Percentiles rank a stretch among this genome's conserved stretches.
Conservation (phyloP, 352 stramenopile species). For the Blastocystis sp. region DNA sequence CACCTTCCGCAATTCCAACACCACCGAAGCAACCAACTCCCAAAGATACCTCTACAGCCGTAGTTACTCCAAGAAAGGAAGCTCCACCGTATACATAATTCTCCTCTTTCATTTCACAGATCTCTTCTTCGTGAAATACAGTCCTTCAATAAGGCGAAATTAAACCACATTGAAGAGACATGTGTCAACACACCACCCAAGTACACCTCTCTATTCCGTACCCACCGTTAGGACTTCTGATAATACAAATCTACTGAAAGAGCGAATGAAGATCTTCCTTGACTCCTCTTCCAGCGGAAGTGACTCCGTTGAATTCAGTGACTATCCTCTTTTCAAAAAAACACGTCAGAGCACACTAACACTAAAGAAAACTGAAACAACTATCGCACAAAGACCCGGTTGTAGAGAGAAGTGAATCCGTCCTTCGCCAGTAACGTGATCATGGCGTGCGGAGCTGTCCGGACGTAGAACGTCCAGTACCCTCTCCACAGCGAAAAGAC, state of each 20-base stretch:
- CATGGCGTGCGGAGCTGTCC: constrained; percentile 94
- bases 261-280: background rate
- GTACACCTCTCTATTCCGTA: background rate
- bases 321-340: constrained; percentile 24
- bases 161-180: constrained; percentile 10
- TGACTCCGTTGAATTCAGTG: constrained; percentile 49
- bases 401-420: constrained; percentile 50
- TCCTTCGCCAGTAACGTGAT: constrained; percentile 95
- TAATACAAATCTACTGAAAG: background rate
- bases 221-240: background rate
- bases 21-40: background rate
- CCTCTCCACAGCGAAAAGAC: constrained; percentile 86
- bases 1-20: background rate
- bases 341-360: background rate
- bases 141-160: constrained; percentile 46
- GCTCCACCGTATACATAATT: background rate
- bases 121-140: constrained; percentile 27
- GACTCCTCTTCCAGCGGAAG: constrained; percentile 30
- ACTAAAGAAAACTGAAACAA: background rate
- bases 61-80: background rate
- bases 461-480: constrained; percentile 92
- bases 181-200: background rate
- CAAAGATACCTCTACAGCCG: background rate
- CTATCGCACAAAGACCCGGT: constrained; percentile 4
- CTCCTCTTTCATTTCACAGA: background rate